phyloP scores from a whole-genome alignment of 441 rosid genomes.

The Croton setiger region DNA sequence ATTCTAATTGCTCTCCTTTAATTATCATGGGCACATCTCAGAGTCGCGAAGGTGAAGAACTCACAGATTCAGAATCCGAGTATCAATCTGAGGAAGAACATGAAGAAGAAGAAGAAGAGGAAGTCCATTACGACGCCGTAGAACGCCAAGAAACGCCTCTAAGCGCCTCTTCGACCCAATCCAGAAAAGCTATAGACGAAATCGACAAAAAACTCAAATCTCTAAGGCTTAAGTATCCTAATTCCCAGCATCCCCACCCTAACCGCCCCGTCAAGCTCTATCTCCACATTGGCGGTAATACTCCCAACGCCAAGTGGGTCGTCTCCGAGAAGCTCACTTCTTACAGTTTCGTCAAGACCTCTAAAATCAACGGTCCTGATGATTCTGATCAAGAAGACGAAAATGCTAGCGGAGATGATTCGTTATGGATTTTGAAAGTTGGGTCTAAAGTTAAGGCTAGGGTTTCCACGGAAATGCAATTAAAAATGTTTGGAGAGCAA shows the following conservation, averaged over 20 bases:
- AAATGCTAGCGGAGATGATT: slow-evolving; percentile 27
- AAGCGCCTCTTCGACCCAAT: slow-evolving; percentile 31
- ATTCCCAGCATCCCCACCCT: slow-evolving; percentile 23
- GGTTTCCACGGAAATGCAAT: slow-evolving; percentile 62
- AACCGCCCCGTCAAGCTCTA: slow-evolving; percentile 61
- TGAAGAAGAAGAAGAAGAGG: slow-evolving; percentile 37
- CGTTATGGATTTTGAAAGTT: slow-evolving; percentile 66
- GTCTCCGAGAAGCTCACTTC: slow-evolving; percentile 61
- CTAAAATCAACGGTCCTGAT: slow-evolving; percentile 33
- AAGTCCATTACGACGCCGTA: slow-evolving; percentile 46
- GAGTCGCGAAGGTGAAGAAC: slow-evolving; percentile 74
- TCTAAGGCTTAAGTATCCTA: slow-evolving; percentile 67
- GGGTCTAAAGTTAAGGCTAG: slow-evolving; percentile 57
- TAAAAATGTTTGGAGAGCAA: slow-evolving; percentile 68
- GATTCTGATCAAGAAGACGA: slow-evolving; percentile 35
- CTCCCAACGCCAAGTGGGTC: slow-evolving; percentile 90
- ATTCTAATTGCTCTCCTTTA: slow-evolving; percentile 1
- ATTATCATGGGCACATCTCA: slow-evolving; percentile 66
- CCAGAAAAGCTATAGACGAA: slow-evolving; percentile 50
- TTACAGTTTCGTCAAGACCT: slow-evolving; percentile 39
- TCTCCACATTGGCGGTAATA: slow-evolving; percentile 75
- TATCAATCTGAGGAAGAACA: slow-evolving; percentile 39
- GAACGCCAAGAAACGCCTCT: slow-evolving; percentile 32
- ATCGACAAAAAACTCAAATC: slow-evolving; percentile 76
- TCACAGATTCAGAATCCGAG: slow-evolving; percentile 70